Conservation (phyloP, 225 moss, liverwort and hornwort genomes). For the Physcomitrium patens region DNA sequence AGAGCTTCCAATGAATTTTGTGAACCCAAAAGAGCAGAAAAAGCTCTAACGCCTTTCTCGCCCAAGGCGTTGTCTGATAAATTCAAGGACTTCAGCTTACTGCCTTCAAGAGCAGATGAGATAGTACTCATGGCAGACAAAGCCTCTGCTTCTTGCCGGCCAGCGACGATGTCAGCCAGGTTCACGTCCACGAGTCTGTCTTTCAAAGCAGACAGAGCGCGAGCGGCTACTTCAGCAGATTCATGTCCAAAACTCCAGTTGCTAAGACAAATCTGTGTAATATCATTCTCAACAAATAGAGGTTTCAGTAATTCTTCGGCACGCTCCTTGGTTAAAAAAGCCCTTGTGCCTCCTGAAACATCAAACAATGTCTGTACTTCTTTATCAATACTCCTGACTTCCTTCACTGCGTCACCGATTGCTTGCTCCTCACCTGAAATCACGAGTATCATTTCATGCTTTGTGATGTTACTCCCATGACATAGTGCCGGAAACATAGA, state of each 20-base stretch:
- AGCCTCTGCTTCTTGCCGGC: conserved; percentile 88
- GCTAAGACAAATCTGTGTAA: conserved; percentile 75
- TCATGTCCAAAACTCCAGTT: conserved; percentile 96
- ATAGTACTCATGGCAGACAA: conserved; percentile 81
- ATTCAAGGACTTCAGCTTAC: conserved; percentile 83
- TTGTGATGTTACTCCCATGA: not conserved
- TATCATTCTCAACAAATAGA: conserved; percentile 61
- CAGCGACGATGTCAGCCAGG: conserved; percentile 97
- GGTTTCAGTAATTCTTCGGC: conserved; percentile 84
- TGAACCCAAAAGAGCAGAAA: conserved; percentile 76
- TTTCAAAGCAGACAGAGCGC: conserved; percentile 62
- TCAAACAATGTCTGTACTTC: conserved; percentile 60
- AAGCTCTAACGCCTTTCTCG: conserved; percentile 95
- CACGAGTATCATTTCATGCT: conserved; percentile 21
- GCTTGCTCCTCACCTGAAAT: conserved; percentile 45
- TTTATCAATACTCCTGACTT: conserved; percentile 29
- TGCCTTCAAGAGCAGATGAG: conserved; percentile 79
- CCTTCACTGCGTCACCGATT: conserved; percentile 18
- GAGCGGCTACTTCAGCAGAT: conserved; percentile 80
- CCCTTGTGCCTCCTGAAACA: conserved; percentile 86
- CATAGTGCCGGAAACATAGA: no score
- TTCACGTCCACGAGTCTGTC: conserved; percentile 71
- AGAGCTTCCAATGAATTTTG: conserved; percentile 80
- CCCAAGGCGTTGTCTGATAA: conserved; percentile 97
- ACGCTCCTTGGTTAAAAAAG: conserved; percentile 61